Base-by-base conservation (phyloP, 306 rosid species). In the Medicago lupulina region DNA sequence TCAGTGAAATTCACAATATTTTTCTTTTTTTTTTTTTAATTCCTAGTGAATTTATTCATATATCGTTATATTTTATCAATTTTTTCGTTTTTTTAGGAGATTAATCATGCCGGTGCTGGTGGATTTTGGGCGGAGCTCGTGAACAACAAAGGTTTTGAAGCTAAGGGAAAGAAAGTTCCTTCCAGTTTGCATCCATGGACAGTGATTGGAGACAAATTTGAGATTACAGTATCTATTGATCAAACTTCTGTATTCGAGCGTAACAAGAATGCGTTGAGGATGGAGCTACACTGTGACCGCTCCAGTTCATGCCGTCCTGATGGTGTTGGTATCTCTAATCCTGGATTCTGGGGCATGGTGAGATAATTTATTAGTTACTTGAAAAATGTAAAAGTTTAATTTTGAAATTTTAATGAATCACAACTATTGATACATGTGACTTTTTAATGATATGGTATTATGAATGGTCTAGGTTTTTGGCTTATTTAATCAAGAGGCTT, bases 271-370 rank as follows among this genome's bases (percentile, higher is more conserved):
- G 97, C 97, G 28, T 79, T 87, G 2, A 72, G 74, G 62, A 73
- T 90, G 88, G 93, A 87, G 7, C 87, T 92, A 76, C 82, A 85
- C 36, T 92, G 97, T 59, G 88, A 67, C 19, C 38, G 8, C 19
- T 12, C 36, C 13, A 77, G 72, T 31, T 40, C 43, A 58, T 93
- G 98, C 39, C 97, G 85, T 9, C 16, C 54, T 43, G 84, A 74
- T 13, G 96, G 93, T 6, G 93, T 91, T 82, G 93, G 97, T 34
- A 64, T 93, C 69, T 91, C 85, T 47, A 91, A 93, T 76, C 96
- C 96, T 18, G 96, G 96, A 7, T 93, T 64, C 59, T 93, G 93
- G 93, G 96, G 97, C 85, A 89, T 89, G 97, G 95, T 90, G 61
- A 77, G 51, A 40, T 8, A 40, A 40, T 40, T 8, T 40, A 9